Percentiles rank a stretch among this genome's conserved stretches.
phyloP scores from a whole-genome alignment of 495 filamentous ascomycete genomes.

The Aspergillus asperescens region DNA sequence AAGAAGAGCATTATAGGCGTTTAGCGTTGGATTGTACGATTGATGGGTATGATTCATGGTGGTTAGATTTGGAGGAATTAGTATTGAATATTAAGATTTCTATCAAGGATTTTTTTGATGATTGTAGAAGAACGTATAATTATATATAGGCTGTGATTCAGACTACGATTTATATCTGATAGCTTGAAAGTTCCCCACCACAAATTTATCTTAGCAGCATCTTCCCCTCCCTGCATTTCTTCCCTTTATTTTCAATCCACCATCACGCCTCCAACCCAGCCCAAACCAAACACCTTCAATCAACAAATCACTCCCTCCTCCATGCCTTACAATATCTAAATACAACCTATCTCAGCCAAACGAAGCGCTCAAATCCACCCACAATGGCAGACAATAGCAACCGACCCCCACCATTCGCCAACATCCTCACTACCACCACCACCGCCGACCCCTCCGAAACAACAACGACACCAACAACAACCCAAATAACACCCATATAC shows the following conservation, averaged over 20 bases:
- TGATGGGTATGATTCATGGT: constrained; percentile 3
- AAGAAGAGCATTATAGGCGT: constrained; percentile 9
- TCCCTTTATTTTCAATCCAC: neutral
- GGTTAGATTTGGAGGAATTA: too few relatives aligned
- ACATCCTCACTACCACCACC: neutral
- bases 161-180: too few relatives aligned
- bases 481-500: constrained; percentile 42
- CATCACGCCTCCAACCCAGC: neutral
- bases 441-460: neutral
- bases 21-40: constrained; percentile 6
- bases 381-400: neutral
- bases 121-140: too few relatives aligned
- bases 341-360: neutral
- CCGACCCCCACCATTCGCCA: neutral
- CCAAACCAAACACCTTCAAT: neutral
- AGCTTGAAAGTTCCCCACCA: constrained; percentile 5
- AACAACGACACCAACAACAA: too few relatives aligned
- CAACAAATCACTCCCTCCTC: neutral
- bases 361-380: neutral
- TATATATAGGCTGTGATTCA: neutral
- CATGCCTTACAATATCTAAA: neutral
- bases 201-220: constrained; percentile 1
- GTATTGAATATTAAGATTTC: too few relatives aligned
- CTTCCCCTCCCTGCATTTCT: neutral
- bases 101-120: too few relatives aligned